Percentiles rank a stretch among this genome's conserved stretches.
Conservation (phyloP, 2,329 filamentous ascomycete genomes). For the Pseudonectria foliicola region DNA sequence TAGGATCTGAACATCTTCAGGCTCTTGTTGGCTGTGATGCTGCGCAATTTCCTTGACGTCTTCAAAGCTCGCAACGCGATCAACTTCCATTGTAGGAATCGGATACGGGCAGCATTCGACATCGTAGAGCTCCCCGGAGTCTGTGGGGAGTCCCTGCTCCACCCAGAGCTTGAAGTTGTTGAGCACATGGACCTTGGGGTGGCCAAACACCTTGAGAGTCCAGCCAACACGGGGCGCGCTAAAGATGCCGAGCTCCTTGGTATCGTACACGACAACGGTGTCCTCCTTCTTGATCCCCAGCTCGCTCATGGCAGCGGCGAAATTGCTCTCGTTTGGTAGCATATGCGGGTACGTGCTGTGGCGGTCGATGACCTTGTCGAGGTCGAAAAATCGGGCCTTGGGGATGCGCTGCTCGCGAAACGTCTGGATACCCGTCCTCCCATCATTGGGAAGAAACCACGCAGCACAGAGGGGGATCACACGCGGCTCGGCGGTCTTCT, state of each 20-base stretch:
- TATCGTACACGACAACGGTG: constrained; percentile 89
- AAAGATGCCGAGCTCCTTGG: constrained; percentile 85
- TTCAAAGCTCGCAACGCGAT: constrained; percentile 72
- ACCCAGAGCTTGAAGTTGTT: constrained; percentile 98
- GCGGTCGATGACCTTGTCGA: constrained; percentile 85
- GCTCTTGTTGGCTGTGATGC: constrained; percentile 74
- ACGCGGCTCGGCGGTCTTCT: constrained; percentile 73
- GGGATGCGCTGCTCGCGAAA: constrained; percentile 83
- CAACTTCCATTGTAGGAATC: constrained; percentile 52
- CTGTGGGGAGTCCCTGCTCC: constrained; percentile 71
- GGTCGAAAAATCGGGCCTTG: constrained; percentile 88
- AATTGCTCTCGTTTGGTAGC: constrained; percentile 75
- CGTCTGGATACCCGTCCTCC: constrained; percentile 69
- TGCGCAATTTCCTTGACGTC: constrained; percentile 71
- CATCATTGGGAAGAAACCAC: constrained; percentile 95
- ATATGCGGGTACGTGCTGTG: constrained; percentile 92
- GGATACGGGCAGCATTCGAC: constrained; percentile 59
- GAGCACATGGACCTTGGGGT: constrained; percentile 77
- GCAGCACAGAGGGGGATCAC: constrained; percentile 85
- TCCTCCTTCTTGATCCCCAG: constrained; percentile 84
- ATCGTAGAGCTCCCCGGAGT: constrained; percentile 67
- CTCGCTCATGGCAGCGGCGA: constrained; percentile 81
- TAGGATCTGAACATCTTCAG: constrained; percentile 77
- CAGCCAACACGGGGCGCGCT: constrained; percentile 89
- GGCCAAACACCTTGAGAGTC: constrained; percentile 87